These are phyloP conservation scores for Pseudocercospora crystallina DNA, from an alignment of 2,329 filamentous ascomycete species.

Conservation along the genomic window DNA sequence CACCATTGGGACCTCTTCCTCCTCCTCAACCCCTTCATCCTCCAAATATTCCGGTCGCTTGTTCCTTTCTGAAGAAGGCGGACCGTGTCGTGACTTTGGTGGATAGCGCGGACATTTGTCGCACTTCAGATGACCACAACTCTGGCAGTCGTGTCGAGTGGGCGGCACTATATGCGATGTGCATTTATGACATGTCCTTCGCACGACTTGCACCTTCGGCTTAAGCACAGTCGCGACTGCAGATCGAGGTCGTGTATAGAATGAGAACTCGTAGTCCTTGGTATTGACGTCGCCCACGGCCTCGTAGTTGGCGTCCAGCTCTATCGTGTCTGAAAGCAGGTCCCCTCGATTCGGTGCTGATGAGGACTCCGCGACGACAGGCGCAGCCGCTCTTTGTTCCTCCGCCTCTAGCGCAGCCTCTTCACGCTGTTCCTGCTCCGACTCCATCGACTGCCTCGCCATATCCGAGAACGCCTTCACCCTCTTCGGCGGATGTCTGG, in stretches of 20 bases:
- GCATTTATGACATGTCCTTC: constrained; percentile 77
- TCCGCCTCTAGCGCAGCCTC: background rate
- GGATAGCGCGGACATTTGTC: constrained; percentile 77
- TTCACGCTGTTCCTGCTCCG: constrained; percentile 17
- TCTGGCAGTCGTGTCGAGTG: constrained; percentile 50
- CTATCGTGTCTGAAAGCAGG: background rate
- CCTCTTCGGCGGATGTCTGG: constrained; percentile 68
- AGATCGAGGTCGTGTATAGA: constrained; percentile 21
- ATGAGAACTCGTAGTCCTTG: constrained; percentile 21
- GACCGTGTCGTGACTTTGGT: constrained; percentile 53
- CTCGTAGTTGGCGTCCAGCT: constrained; percentile 14
- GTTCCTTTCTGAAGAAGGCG: too few species aligned
- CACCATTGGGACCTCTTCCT: constrained; percentile 34
- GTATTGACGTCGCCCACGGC: constrained; percentile 10
- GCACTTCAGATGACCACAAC: constrained; percentile 73
- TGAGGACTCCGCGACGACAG: constrained; percentile 2
- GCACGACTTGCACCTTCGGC: constrained; percentile 69
- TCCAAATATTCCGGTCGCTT: background rate
- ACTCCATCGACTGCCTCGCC: constrained; percentile 47
- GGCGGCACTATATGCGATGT: constrained; percentile 15
- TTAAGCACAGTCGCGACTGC: constrained; percentile 54
- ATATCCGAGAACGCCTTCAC: constrained; percentile 54
- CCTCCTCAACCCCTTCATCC: background rate
- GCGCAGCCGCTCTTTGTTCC: background rate
- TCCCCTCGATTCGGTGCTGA: constrained; percentile 1